Conservation (phyloP, 208 protist species). For the Dictyostelium gargantuum region DNA sequence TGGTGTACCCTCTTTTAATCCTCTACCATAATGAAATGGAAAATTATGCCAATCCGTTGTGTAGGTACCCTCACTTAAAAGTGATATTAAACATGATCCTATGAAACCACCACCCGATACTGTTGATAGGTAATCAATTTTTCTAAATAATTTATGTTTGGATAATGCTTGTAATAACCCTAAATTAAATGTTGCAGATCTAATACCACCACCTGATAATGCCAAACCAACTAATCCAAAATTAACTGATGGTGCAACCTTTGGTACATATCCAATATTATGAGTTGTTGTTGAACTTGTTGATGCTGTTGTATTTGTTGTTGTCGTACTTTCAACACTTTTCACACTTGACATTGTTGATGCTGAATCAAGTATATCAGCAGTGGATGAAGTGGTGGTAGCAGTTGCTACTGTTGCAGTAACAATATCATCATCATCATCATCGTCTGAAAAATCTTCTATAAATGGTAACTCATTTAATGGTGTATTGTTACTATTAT, state of each 20-base stretch:
- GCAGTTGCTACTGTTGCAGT: not conserved
- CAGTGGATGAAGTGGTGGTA: not conserved
- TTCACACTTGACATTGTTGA: not conserved
- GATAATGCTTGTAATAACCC: constrained; percentile 39
- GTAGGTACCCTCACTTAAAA: constrained; percentile 20
- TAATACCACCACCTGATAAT: constrained; percentile 50
- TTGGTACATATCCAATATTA: not conserved
- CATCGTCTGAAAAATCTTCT: not conserved
- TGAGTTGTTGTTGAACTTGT: not conserved
- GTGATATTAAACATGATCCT: constrained; percentile 23
- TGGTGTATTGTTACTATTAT: no score
- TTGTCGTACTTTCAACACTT: not conserved
- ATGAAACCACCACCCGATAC: constrained; percentile 53
- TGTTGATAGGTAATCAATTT: constrained; percentile 43
- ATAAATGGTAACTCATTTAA: not conserved
- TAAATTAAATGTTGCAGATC: constrained; percentile 53
- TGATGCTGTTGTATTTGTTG: not conserved
- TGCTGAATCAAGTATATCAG: not conserved
- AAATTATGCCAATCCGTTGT: constrained; percentile 47
- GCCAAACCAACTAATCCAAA: constrained; percentile 37
- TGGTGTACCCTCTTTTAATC: constrained; percentile 44
- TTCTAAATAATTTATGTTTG: constrained; percentile 47
- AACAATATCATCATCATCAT: not conserved
- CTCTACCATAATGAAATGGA: constrained; percentile 50
- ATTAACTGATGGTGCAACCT: not conserved